These are phyloP conservation scores for Naganishia liquefaciens DNA, from an alignment of 1,284 basidiomycete species.

Conservation along the genomic window DNA sequence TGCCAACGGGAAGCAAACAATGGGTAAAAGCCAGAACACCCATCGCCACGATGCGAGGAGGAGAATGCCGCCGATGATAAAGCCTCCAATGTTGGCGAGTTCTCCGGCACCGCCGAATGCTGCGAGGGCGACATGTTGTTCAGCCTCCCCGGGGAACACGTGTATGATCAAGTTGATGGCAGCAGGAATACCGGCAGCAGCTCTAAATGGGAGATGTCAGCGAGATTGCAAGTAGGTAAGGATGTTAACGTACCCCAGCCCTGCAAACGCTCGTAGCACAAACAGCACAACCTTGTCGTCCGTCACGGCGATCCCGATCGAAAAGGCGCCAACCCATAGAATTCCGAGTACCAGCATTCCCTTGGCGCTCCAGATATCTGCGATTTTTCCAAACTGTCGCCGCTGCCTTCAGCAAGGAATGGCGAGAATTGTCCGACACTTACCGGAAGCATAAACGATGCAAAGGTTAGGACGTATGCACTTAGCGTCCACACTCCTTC, in stretches of 20 bases:
- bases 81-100: conserved; percentile 46
- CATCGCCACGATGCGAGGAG: conserved; percentile 49
- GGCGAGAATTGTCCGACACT: neutral
- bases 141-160: conserved; percentile 41
- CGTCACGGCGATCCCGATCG: conserved; percentile 45
- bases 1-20: conserved; percentile 31
- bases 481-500: conserved; percentile 31
- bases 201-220: conserved; percentile 28
- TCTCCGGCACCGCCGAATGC: conserved; percentile 50
- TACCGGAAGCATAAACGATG: conserved; percentile 39
- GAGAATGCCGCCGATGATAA: conserved; percentile 48
- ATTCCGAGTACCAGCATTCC: conserved; percentile 42
- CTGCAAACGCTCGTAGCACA: conserved; percentile 43
- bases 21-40: conserved; percentile 52
- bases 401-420: neutral
- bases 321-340: conserved; percentile 40
- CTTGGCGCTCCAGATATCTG: conserved; percentile 46
- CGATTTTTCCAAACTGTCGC: conserved; percentile 43
- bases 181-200: conserved; percentile 44
- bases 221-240: neutral
- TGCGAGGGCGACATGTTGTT: conserved; percentile 46
- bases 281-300: conserved; percentile 45
- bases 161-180: conserved; percentile 49
- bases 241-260: conserved; percentile 34
- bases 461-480: conserved; percentile 47